Conservation (phyloP, 2,329 filamentous ascomycete species). For the Clarireedia hainanense region DNA sequence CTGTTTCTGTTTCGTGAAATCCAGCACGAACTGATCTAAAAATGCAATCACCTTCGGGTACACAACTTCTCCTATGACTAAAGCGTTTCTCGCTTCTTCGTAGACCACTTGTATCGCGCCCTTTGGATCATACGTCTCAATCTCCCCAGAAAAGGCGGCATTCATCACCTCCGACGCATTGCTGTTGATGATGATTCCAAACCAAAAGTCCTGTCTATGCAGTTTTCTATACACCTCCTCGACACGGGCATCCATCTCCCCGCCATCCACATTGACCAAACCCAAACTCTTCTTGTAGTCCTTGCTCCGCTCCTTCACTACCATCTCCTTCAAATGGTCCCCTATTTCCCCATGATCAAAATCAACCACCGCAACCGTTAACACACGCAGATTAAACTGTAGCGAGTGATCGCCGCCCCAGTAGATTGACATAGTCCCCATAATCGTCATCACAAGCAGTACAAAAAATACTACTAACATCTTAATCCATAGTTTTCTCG, state of each 20-base stretch:
- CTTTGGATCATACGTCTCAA: conserved; percentile 11
- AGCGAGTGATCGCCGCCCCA: conserved; percentile 16
- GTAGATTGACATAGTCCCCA: conserved; percentile 16
- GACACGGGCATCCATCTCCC: conserved; percentile 9
- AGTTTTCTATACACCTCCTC: conserved; percentile 6
- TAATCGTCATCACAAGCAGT: conserved; percentile 11
- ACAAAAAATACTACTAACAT: conserved; percentile 13
- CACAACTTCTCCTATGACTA: conserved; percentile 9
- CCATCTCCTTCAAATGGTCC: conserved; percentile 13
- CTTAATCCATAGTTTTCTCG: conserved; percentile 15
- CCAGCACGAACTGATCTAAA: conserved; percentile 12
- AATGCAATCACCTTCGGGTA: conserved; percentile 12
- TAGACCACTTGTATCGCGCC: conserved; percentile 13
- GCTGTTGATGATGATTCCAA: conserved; percentile 12
- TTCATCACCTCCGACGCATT: conserved; percentile 18
- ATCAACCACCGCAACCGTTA: conserved; percentile 16
- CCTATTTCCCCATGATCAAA: conserved; percentile 16
- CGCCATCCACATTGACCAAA: conserved; percentile 11
- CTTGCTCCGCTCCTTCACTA: conserved; percentile 1
- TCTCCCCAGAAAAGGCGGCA: conserved; percentile 11
- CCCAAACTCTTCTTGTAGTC: conserved; percentile 12
- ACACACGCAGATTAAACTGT: conserved; percentile 12
- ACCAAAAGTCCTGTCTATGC: conserved; percentile 15
- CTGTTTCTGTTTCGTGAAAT: conserved; percentile 16
- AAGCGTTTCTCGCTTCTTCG: conserved; percentile 14